A percentile compares a stretch with the other conserved stretches of the same genome.
Evolutionary conservation across 2,329 filamentous ascomycete genomes (phyloP).

Genomic region (Talaromyces albobiverticillius): DNA sequence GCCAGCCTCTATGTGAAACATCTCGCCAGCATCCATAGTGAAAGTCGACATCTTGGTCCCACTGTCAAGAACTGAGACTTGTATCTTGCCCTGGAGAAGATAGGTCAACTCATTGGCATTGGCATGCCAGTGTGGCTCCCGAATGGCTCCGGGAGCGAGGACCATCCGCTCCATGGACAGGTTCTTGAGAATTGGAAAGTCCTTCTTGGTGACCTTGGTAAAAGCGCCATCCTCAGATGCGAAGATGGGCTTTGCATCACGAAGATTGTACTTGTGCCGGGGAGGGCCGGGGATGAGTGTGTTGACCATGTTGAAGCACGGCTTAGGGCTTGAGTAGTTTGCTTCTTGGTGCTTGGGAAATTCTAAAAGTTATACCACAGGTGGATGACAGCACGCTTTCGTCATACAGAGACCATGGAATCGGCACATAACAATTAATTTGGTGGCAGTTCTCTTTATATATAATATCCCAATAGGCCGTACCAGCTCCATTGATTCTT

Average conservation of each 20-base stretch:
- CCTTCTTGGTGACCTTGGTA: background rate
- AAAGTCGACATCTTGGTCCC: background rate
- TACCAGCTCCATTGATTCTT: too few relatives aligned
- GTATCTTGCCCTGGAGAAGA: background rate
- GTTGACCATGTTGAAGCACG: background rate
- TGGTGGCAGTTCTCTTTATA: too few relatives aligned
- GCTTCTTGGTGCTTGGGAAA: too few relatives aligned
- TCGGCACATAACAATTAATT: too few relatives aligned
- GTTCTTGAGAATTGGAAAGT: background rate
- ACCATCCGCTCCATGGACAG: background rate
- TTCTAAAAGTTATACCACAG: too few relatives aligned
- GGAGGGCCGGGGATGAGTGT: background rate
- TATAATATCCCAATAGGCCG: too few relatives aligned
- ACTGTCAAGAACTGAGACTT: background rate
- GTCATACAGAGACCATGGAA: too few relatives aligned
- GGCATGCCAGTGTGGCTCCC: background rate
- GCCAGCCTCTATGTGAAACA: background rate
- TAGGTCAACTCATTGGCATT: background rate
- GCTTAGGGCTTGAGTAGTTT: too few relatives aligned
- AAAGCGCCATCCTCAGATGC: background rate
- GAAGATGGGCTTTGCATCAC: background rate
- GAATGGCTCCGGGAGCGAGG: background rate
- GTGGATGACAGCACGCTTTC: too few relatives aligned
- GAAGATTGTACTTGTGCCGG: background rate
- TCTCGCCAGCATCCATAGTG: background rate